phyloP scores from a whole-genome alignment of 768 basidiomycete genomes.

The Boletus reticuloceps region DNA sequence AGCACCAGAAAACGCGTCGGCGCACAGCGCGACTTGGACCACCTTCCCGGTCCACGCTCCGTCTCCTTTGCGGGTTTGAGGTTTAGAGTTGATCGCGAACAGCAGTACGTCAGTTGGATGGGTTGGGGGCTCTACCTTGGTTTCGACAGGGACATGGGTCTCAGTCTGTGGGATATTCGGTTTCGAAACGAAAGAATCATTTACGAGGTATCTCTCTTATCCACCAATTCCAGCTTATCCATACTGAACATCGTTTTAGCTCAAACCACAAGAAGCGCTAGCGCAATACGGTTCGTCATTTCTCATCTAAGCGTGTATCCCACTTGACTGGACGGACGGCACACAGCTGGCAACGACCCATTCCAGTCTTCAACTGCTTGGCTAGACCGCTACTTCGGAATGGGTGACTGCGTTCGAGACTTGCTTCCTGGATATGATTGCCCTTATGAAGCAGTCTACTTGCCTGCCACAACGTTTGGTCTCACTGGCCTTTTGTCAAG shows the following conservation, averaged over 20 bases:
- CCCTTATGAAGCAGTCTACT: conserved; percentile 55
- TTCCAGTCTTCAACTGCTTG: conserved; percentile 59
- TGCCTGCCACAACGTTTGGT: conserved; percentile 58
- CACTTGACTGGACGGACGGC: neutral
- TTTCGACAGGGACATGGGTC: conserved; percentile 66
- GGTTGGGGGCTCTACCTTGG: conserved; percentile 60
- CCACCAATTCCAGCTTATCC: neutral
- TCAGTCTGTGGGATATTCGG: conserved; percentile 57
- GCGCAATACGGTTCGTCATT: conserved; percentile 49
- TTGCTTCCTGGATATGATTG: conserved; percentile 69
- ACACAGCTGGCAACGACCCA: conserved; percentile 56
- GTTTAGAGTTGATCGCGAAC: conserved; percentile 50
- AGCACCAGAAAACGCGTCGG: conserved; percentile 42
- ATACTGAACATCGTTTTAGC: conserved; percentile 27
- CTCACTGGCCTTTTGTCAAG: conserved; percentile 41
- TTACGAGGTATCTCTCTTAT: conserved; percentile 44
- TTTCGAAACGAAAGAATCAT: conserved; percentile 59
- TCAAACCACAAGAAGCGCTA: conserved; percentile 60
- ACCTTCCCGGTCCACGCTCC: conserved; percentile 60
- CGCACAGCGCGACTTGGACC: conserved; percentile 52
- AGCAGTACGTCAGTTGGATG: conserved; percentile 65
- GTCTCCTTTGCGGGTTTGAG: conserved; percentile 60
- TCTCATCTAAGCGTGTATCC: neutral
- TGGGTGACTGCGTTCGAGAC: conserved; percentile 55
- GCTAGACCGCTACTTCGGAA: conserved; percentile 64